These are phyloP conservation scores for Acanthamoeba sp. DNA, from an alignment of 208 protist genomes.

Conservation along the genomic window DNA sequence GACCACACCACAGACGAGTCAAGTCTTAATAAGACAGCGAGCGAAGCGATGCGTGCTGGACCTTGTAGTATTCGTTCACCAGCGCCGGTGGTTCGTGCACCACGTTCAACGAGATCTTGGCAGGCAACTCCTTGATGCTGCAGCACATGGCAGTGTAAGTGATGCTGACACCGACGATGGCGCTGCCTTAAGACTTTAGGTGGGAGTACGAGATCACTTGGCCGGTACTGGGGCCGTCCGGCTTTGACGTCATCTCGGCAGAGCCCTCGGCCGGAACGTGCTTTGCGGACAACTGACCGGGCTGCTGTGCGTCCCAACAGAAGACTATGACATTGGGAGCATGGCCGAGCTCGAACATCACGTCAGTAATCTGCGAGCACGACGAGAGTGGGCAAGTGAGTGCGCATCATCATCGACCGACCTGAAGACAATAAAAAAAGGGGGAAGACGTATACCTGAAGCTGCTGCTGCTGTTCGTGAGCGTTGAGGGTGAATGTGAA, in stretches of 20 bases:
- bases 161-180: too few relatives aligned
- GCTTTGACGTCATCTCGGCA: background rate
- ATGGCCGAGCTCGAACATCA: background rate
- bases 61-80: conserved; percentile 40
- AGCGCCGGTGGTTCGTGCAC: conserved; percentile 17
- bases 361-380: background rate
- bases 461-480: background rate
- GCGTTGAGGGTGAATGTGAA: background rate
- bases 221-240: background rate
- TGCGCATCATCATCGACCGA: too few relatives aligned
- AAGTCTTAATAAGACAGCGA: too few relatives aligned
- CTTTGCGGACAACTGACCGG: background rate
- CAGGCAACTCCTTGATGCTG: conserved; percentile 13
- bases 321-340: background rate
- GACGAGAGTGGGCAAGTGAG: too few relatives aligned
- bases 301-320: background rate
- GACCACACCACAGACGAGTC: background rate
- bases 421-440: too few relatives aligned
- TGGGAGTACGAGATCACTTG: background rate
- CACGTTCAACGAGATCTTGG: background rate
- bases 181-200: background rate
- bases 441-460: background rate
- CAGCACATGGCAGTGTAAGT: too few relatives aligned
- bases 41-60: background rate
- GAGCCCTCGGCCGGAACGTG: background rate